phyloP scores from a whole-genome alignment of 176 grass and related monocot genomes.

The Puya raimondii region DNA sequence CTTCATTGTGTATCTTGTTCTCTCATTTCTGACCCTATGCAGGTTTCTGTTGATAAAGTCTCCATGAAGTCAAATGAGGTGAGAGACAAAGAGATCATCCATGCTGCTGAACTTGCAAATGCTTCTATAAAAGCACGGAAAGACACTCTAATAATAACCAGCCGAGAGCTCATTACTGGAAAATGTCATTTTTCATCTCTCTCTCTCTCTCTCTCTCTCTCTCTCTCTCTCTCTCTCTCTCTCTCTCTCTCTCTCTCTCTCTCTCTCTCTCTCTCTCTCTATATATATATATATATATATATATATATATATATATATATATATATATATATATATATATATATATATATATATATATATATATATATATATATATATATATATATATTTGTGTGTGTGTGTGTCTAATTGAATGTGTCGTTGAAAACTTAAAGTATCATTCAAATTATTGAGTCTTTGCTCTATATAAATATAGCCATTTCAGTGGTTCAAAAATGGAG shows the following conservation, averaged over 20 bases:
- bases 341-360: neutral
- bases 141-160: constrained; percentile 87
- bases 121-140: constrained; percentile 61
- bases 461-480: too few relatives aligned
- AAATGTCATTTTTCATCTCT: constrained; percentile 45
- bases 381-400: too few relatives aligned
- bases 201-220: too few relatives aligned
- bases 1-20: constrained; percentile 17
- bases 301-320: too few relatives aligned
- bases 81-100: constrained; percentile 70
- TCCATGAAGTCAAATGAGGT: constrained; percentile 66
- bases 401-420: too few relatives aligned
- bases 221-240: too few relatives aligned
- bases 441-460: too few relatives aligned
- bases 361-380: neutral
- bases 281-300: too few relatives aligned
- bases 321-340: too few relatives aligned
- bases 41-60: constrained; percentile 83
- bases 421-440: too few relatives aligned
- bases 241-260: neutral
- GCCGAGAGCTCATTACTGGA: constrained; percentile 74
- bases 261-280: too few relatives aligned
- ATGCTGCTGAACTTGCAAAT: constrained; percentile 59
- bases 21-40: constrained; percentile 15
- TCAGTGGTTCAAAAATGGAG: too few relatives aligned